A percentile compares a stretch with the other conserved stretches of the same genome.
Evolutionary conservation across 2,329 filamentous ascomycete genomes (phyloP).

Genomic region (Fusarium oligoseptatum): DNA sequence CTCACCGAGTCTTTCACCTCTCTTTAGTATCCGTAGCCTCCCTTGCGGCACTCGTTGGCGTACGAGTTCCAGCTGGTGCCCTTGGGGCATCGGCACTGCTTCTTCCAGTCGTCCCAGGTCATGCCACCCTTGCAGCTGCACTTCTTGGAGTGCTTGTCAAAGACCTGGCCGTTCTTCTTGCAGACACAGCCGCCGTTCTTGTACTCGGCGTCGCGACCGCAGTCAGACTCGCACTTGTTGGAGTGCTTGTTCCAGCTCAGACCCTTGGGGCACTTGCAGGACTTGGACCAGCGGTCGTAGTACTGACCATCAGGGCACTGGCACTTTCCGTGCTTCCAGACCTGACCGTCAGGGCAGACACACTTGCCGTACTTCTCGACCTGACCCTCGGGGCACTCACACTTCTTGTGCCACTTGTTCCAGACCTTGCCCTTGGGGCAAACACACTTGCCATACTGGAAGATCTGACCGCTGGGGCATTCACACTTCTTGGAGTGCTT

Average conservation of each 20-base stretch:
- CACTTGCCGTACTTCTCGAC: slow-evolving; percentile 4
- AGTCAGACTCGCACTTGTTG: slow-evolving; percentile 32
- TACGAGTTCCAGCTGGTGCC: slow-evolving; percentile 8
- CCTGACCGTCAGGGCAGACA: slow-evolving; percentile 5
- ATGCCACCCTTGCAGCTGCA: slow-evolving; percentile 32
- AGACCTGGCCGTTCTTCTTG: slow-evolving; percentile 24
- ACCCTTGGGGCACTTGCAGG: slow-evolving; percentile 38
- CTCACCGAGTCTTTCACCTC: background rate
- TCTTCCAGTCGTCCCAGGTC: slow-evolving; percentile 26
- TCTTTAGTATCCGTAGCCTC: slow-evolving; percentile 13
- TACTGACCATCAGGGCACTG: slow-evolving; percentile 12
- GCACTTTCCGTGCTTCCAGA: slow-evolving; percentile 1
- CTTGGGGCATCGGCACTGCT: slow-evolving; percentile 27
- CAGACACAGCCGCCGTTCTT: slow-evolving; percentile 39
- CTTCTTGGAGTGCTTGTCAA: background rate
- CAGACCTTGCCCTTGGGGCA: slow-evolving; percentile 6
- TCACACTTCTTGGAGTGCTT: slow-evolving; percentile 6
- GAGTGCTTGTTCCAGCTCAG: slow-evolving; percentile 28
- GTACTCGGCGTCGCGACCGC: slow-evolving; percentile 35
- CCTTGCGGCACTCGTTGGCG: slow-evolving; percentile 30
- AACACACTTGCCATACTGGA: slow-evolving; percentile 7
- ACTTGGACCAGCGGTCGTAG: slow-evolving; percentile 16
- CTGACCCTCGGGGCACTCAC: slow-evolving; percentile 6
- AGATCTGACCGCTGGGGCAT: slow-evolving; percentile 1
- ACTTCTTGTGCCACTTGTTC: slow-evolving; percentile 2